phyloP scores from a whole-genome alignment of 73 alveolate species.

The Paramecium octaurelia region DNA sequence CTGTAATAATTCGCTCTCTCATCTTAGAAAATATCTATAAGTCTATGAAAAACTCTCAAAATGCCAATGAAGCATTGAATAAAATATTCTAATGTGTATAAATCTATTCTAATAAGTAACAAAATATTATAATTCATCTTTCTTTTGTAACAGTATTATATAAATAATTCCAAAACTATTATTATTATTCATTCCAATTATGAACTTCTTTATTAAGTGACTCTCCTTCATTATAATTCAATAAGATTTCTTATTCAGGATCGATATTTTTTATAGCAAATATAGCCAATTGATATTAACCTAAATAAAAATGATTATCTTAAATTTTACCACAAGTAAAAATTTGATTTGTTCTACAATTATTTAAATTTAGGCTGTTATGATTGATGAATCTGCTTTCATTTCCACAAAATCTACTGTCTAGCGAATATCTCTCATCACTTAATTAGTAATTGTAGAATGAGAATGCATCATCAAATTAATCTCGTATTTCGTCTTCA shows the following conservation, averaged over 20 bases:
- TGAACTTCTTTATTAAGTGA: background rate
- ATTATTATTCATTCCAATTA: background rate
- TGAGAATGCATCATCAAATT: background rate
- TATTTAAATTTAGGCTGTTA: background rate
- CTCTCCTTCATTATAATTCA: constrained; percentile 19
- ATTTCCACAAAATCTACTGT: background rate
- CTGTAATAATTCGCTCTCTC: background rate
- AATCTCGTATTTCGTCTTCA: constrained; percentile 12
- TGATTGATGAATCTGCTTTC: constrained; percentile 34
- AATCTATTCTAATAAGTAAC: background rate
- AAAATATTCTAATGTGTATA: background rate
- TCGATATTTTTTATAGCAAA: background rate
- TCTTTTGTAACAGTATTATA: background rate
- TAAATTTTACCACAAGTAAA: background rate
- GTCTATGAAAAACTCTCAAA: background rate
- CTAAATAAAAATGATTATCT: background rate
- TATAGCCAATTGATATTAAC: background rate
- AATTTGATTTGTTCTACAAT: background rate
- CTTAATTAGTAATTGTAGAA: background rate
- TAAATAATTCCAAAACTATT: background rate
- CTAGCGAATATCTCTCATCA: constrained; percentile 29
- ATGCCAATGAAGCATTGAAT: background rate
- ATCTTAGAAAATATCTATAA: background rate
- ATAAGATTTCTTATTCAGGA: background rate
- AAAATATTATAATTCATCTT: background rate